Conservation (phyloP, 106 monocot genomes). For the Triglochin maritima region DNA sequence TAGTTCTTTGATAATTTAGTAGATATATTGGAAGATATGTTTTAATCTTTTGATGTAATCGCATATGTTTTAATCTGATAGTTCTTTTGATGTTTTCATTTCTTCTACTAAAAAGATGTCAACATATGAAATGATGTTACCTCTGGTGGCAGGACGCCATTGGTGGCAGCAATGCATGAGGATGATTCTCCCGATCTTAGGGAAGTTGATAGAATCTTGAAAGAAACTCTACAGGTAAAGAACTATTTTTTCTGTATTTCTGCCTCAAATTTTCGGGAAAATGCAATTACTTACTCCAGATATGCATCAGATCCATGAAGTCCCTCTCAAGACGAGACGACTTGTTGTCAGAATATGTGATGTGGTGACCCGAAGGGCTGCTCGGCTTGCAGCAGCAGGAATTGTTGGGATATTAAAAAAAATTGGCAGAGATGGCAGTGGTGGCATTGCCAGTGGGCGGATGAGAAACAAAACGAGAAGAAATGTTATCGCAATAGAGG, state of each 20-base stretch:
- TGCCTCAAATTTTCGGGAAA: background rate
- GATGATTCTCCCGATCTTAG: slow-evolving; percentile 65
- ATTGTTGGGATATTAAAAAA: slow-evolving; percentile 95
- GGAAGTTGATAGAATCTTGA: slow-evolving; percentile 58
- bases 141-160: slow-evolving; percentile 61
- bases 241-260: background rate
- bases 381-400: slow-evolving; percentile 77
- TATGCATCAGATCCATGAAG: slow-evolving; percentile 36
- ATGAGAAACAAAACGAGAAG: slow-evolving; percentile 28
- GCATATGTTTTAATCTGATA: too few species aligned
- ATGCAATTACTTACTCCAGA: background rate
- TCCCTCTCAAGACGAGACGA: slow-evolving; percentile 54
- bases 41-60: too few species aligned
- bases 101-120: too few species aligned
- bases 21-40: too few species aligned
- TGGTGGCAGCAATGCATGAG: slow-evolving; percentile 81
- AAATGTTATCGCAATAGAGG: slow-evolving; percentile 81
- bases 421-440: slow-evolving; percentile 80
- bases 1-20: too few species aligned
- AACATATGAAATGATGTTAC: too few species aligned
- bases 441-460: slow-evolving; percentile 39
- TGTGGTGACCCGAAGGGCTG: slow-evolving; percentile 70
- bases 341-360: slow-evolving; percentile 77
- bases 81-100: too few species aligned
- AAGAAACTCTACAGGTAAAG: slow-evolving; percentile 48